Percentiles rank a stretch among this genome's conserved stretches.
phyloP scores from a whole-genome alignment of 352 stramenopile species.

The Pythium aphanidermatum region DNA sequence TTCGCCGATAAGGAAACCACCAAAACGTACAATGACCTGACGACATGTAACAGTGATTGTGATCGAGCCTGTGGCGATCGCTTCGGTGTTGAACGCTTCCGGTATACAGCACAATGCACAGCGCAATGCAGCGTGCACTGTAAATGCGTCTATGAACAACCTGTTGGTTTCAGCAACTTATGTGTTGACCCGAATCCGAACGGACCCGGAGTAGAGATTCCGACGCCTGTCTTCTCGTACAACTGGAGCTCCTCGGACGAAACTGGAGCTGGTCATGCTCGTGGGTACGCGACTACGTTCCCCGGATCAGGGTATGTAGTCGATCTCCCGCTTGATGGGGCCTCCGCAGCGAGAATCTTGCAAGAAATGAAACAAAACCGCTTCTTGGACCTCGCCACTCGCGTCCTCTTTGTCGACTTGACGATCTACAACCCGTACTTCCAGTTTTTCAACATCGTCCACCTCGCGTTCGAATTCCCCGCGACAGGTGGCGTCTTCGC shows the following conservation, averaged over 20 bases:
- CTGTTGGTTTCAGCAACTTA: conserved; percentile 29
- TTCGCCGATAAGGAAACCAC: conserved; percentile 34
- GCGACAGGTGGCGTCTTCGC: conserved; percentile 47
- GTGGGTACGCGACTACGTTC: conserved; percentile 33
- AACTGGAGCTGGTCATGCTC: conserved; percentile 17
- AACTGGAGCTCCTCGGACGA: conserved; percentile 36
- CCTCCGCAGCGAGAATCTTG: conserved; percentile 20
- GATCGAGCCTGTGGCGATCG: conserved; percentile 29
- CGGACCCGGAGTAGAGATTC: conserved; percentile 23
- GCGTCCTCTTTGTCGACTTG: conserved; percentile 54
- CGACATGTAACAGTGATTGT: conserved; percentile 53
- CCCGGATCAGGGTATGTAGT: conserved; percentile 57
- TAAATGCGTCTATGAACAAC: conserved; percentile 65
- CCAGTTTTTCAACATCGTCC: conserved; percentile 56
- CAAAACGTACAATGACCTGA: conserved; percentile 42
- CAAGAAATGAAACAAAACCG: conserved; percentile 29
- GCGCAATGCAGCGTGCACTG: conserved; percentile 44
- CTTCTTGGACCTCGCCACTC: conserved; percentile 55
- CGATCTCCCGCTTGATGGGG: conserved; percentile 35
- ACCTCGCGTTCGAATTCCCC: conserved; percentile 58
- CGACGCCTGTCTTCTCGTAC: conserved; percentile 38
- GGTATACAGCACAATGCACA: conserved; percentile 37
- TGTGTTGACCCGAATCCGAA: conserved; percentile 51
- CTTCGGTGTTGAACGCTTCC: conserved; percentile 54
- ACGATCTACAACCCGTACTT: conserved; percentile 62